Evolutionary conservation across 768 basidiomycete genomes (phyloP).

Genomic region (Russula sp.): DNA sequence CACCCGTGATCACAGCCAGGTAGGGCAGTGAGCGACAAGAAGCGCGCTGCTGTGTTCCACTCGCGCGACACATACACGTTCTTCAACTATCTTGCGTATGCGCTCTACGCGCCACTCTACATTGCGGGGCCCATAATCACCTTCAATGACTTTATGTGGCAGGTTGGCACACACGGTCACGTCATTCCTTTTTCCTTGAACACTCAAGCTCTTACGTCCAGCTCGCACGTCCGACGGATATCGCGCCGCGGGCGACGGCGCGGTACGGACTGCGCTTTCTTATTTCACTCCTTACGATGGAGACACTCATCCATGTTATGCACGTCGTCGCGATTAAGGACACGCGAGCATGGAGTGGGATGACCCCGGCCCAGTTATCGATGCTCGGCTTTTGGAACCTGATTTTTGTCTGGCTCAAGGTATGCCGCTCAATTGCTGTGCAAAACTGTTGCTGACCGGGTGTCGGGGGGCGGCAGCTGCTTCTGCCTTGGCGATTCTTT

Average conservation of each 20-base stretch:
- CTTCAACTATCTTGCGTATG: slow-evolving; percentile 71
- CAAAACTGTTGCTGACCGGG: neutral
- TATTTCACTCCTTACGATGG: slow-evolving; percentile 73
- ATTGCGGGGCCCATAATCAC: slow-evolving; percentile 95
- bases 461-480: slow-evolving; percentile 45
- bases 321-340: slow-evolving; percentile 97
- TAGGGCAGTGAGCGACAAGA: slow-evolving; percentile 43
- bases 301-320: slow-evolving; percentile 87
- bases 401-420: slow-evolving; percentile 95
- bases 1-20: slow-evolving; percentile 19
- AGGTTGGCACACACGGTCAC: slow-evolving; percentile 40
- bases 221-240: slow-evolving; percentile 52
- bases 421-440: slow-evolving; percentile 28
- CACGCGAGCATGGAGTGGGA: slow-evolving; percentile 69
- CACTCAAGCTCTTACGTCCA: slow-evolving; percentile 25
- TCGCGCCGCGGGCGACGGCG: slow-evolving; percentile 35
- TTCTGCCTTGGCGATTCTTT: slow-evolving; percentile 96
- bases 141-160: slow-evolving; percentile 93
- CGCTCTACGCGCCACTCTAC: slow-evolving; percentile 89
- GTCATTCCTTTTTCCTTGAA: neutral
- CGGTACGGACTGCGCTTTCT: slow-evolving; percentile 68
- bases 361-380: slow-evolving; percentile 70
- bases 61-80: slow-evolving; percentile 54
- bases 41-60: slow-evolving; percentile 52
- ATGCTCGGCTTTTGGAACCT: slow-evolving; percentile 98